Base-by-base conservation (phyloP, 495 filamentous ascomycete genomes). In the Hyaloscypha bicolor region DNA sequence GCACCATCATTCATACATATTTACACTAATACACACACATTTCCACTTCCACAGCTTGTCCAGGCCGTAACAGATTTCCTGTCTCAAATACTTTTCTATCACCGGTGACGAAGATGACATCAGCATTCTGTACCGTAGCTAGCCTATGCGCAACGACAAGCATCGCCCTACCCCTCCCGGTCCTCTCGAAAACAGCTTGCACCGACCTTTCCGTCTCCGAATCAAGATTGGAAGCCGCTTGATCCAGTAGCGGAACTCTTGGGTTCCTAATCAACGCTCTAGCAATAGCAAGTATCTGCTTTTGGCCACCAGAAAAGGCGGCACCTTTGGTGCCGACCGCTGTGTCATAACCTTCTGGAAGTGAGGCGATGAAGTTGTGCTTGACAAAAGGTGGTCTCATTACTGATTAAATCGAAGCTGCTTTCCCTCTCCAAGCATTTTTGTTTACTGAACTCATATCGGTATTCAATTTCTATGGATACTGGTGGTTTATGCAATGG, bases 221-320 rank as follows among this genome's bases (percentile, higher is more conserved):
- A 65, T 95, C 92, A 39, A 93, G 78, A 21, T 87, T 87, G 58
- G 82, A 86, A 9, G 92, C 94, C 0, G 91, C 89, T 75, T 95
- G 91, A 70, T 95, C 92, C 3, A 95, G 80, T 37, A 95, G 77
- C 65, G 94, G 75, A 25, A 94, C 76, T 52, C 81, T 75, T 4
- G 92, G 91, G 55, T 89, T 84, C 22, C 91, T 83, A 6, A 95
- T 84, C 21, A 94, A 79, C 0, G 92, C 91, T 16, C 92, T 77
- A 3, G 92, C 92, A 63, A 95, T 90, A 1, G 88, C 85, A 21
- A 95, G 73, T 21, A 91, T 80, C 74, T 94, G 91, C 71, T 86
- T 87, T 76, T 95, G 92, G 1, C 91, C 91, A 6, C 91, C 91
- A 1, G 87, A 91, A 58, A 94, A 82, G 48, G 81, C 82, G n/a